Conservation (phyloP, 75 land plant species). For the Pinus albicaulis region DNA sequence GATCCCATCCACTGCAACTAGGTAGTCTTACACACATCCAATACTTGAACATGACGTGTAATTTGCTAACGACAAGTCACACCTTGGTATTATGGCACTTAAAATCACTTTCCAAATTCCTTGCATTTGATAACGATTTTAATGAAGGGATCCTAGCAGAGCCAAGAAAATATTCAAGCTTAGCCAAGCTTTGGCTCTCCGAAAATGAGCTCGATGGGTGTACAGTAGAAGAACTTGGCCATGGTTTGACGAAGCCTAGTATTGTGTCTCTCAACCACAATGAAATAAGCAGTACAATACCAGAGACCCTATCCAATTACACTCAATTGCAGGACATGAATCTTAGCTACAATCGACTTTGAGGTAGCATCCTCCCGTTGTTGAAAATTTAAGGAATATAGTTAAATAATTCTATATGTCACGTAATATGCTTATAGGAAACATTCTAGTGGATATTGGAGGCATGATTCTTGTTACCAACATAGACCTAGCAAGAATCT, state of each 20-base stretch:
- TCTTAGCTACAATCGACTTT: constrained; percentile 14
- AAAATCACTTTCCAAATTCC: constrained; percentile 19
- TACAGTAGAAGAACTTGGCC: constrained; percentile 42
- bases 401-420: neutral
- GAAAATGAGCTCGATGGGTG: constrained; percentile 42
- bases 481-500: constrained; percentile 12
- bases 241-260: constrained; percentile 20
- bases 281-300: constrained; percentile 16
- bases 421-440: constrained; percentile 6
- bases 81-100: constrained; percentile 50
- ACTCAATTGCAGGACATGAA: constrained; percentile 37
- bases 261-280: constrained; percentile 7
- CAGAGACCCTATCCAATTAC: constrained; percentile 13
- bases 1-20: constrained; percentile 51
- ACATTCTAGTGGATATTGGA: constrained; percentile 15
- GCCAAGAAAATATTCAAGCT: constrained; percentile 43
- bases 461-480: constrained; percentile 4
- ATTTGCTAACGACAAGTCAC: constrained; percentile 48
- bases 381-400: constrained; percentile 3
- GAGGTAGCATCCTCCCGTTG: constrained; percentile 11
- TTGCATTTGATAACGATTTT: constrained; percentile 38
- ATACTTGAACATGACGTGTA: constrained; percentile 34
- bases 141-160: constrained; percentile 59
- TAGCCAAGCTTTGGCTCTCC: constrained; percentile 27
- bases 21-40: constrained; percentile 32